Percentiles rank a stretch among this genome's conserved stretches.
phyloP scores from a whole-genome alignment of 2,329 filamentous ascomycete genomes.

The Aspergillus ochraceus region DNA sequence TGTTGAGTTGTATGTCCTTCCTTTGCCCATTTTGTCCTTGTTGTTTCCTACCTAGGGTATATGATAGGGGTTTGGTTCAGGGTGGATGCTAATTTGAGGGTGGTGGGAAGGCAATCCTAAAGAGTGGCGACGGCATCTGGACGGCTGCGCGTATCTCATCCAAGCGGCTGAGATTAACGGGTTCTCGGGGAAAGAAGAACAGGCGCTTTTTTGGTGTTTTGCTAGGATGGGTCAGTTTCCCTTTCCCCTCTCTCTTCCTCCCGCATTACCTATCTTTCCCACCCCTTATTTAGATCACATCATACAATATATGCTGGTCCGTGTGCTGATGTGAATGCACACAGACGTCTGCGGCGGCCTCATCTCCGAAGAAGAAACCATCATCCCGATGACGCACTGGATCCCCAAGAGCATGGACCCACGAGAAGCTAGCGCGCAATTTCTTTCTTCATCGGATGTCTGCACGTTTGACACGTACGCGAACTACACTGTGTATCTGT shows the following conservation, averaged over 20 bases:
- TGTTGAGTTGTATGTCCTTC: slow-evolving; percentile 45
- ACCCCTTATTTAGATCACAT: no score
- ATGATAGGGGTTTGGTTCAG: no score
- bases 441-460: slow-evolving; percentile 27
- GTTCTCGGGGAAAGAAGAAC: slow-evolving; percentile 50
- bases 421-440: slow-evolving; percentile 18
- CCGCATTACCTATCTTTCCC: no score
- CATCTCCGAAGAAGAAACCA: slow-evolving; percentile 52
- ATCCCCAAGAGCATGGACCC: slow-evolving; percentile 28
- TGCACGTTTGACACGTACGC: slow-evolving; percentile 49
- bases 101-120: slow-evolving; percentile 37
- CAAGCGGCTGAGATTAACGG: slow-evolving; percentile 54
- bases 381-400: slow-evolving; percentile 52
- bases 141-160: slow-evolving; percentile 54
- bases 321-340: no score
- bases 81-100: background rate
- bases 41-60: no score
- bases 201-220: slow-evolving; percentile 58
- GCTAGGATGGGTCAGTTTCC: slow-evolving; percentile 49
- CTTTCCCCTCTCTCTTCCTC: background rate
- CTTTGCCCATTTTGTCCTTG: background rate
- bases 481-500: slow-evolving; percentile 53
- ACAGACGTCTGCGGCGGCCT: slow-evolving; percentile 53
- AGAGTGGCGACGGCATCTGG: slow-evolving; percentile 53
- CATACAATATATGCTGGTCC: no score